Evolutionary conservation across 129 eudicot genomes (phyloP).

Genomic region (Centrapalus pauciflorus): DNA sequence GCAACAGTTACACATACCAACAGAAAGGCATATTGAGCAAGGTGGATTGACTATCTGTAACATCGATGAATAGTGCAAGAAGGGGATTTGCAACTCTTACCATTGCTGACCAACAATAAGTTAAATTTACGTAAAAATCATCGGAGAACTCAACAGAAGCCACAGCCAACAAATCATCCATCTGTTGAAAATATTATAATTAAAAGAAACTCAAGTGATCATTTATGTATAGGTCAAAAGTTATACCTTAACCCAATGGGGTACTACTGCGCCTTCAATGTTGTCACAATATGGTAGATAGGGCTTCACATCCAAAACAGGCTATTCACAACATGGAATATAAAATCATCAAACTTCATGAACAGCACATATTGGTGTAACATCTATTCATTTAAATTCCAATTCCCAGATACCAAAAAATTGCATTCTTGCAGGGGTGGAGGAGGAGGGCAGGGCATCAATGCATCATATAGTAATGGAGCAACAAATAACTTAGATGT

Average conservation of each 20-base stretch:
- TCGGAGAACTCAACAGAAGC: slow-evolving; percentile 64
- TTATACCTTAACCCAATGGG: slow-evolving; percentile 91
- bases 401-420: background rate
- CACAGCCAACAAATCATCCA: slow-evolving; percentile 56
- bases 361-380: background rate
- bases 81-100: slow-evolving; percentile 30
- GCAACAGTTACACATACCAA: no score
- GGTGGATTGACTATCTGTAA: background rate
- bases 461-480: background rate
- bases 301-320: slow-evolving; percentile 88
- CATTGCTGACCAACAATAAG: slow-evolving; percentile 52
- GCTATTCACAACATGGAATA: slow-evolving; percentile 55
- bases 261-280: slow-evolving; percentile 67
- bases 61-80: background rate
- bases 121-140: slow-evolving; percentile 45
- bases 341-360: background rate
- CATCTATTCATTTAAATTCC: background rate
- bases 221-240: background rate
- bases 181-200: slow-evolving; percentile 51
- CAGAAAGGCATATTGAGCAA: background rate
- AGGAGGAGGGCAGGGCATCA: background rate
- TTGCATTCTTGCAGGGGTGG: background rate
- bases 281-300: slow-evolving; percentile 91
- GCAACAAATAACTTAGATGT: slow-evolving; percentile 26
- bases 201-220: background rate